phyloP scores from a whole-genome alignment of 192 early-diverging fungal genomes.

The Coemansia sp. region DNA sequence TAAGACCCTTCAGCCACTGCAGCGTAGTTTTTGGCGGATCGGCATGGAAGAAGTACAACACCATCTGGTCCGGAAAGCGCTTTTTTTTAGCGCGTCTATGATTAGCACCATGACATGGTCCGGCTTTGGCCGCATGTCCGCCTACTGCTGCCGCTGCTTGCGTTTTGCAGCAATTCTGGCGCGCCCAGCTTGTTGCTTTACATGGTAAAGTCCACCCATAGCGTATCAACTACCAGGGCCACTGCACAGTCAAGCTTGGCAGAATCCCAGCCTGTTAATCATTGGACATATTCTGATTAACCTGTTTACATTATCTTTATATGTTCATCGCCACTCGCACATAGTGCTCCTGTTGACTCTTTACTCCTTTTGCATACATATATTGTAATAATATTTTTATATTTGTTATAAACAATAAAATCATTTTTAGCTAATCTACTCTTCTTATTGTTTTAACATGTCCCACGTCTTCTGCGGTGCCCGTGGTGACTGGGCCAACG shows the following conservation, averaged over 20 bases:
- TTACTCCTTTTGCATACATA: too few relatives aligned
- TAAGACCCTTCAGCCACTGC: slow-evolving; percentile 78
- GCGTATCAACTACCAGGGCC: slow-evolving; percentile 72
- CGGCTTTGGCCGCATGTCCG: slow-evolving; percentile 20
- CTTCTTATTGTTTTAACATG: too few relatives aligned
- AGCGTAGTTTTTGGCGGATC: slow-evolving; percentile 81
- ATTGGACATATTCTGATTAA: too few relatives aligned
- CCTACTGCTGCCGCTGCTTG: neutral
- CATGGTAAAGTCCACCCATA: slow-evolving; percentile 66
- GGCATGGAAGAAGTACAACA: slow-evolving; percentile 71
- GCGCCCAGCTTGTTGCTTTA: slow-evolving; percentile 45
- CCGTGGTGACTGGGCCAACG: slow-evolving; percentile 58
- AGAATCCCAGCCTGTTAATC: too few relatives aligned
- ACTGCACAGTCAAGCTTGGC: slow-evolving; percentile 62
- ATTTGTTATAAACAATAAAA: too few relatives aligned
- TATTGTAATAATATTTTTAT: too few relatives aligned
- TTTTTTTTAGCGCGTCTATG: slow-evolving; percentile 51
- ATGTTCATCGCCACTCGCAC: too few relatives aligned
- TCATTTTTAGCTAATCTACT: too few relatives aligned
- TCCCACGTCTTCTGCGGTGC: slow-evolving; percentile 60
- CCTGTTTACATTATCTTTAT: too few relatives aligned
- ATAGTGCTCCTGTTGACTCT: too few relatives aligned
- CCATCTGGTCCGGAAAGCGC: slow-evolving; percentile 58
- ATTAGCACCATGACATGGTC: slow-evolving; percentile 50
- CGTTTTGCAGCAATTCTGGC: neutral